Base-by-base conservation (phyloP, 805 yeast species). In the Lipomyces mesembrius region DNA sequence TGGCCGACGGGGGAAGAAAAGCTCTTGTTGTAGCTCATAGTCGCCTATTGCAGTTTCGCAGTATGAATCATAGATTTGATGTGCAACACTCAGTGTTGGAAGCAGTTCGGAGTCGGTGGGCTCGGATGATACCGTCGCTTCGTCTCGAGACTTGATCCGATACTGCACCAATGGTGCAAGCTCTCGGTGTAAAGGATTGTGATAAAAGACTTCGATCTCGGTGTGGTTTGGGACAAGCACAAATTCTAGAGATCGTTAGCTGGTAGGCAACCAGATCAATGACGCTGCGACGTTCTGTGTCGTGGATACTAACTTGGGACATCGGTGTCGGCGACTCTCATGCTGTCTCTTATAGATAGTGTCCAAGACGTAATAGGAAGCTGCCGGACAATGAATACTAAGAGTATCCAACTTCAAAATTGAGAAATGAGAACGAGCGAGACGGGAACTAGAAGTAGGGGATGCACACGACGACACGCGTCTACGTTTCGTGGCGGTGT, bases 141-240 rank as follows among this genome's bases (percentile, higher is more conserved):
- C 17, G 17, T 37, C 39, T 37, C 39, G 39, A 14, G n/a, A 43
- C 49, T 17, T 17, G 49, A 43, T 43, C 49, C 49, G 49, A 43
- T 43, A 43, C n/a, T 43, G 49, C 22, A 43, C 49, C 20, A 17
- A 43, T 7, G 49, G 8, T 7, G 49, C 49, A 43, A 43, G 49
- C 22, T 43, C 49, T 17, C 49, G 49, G 11, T 43, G 49, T 43
- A 43, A 43, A n/a, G 49, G 49, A 43, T n/a, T 43, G 22, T 43
- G 49, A 43, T 43, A 43, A 43, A 43, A 43, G 49, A 43, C 49
- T n/a, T n/a, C 49, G 11, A 43, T 17, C 20, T 43, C 49, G 49
- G 49, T 43, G 11, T 43, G 49, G 4, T n/a, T n/a, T 43, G 49
- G 49, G 7, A 43, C 49, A n/a, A 43, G 49, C 20, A 43, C 49